Evolutionary conservation across 2,329 filamentous ascomycete genomes (phyloP).

Genomic region (Teratosphaeria nubilosa): DNA sequence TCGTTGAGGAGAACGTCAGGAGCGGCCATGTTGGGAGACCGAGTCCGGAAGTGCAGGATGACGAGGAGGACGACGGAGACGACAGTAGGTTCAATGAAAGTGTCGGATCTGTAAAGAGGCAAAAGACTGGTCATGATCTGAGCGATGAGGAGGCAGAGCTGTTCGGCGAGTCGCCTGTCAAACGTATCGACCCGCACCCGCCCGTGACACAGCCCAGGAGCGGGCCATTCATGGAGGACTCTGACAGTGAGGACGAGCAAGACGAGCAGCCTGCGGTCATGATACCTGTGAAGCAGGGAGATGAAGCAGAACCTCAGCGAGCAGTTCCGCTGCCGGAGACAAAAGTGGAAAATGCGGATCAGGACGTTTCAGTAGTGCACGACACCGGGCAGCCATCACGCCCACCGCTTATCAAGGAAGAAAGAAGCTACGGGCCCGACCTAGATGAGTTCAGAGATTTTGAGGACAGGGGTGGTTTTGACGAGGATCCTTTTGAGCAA

Average conservation of each 20-base stretch:
- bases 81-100: constrained; percentile 35
- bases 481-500: constrained; percentile 49
- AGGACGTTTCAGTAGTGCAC: background rate
- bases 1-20: constrained; percentile 23
- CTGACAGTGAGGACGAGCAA: constrained; percentile 45
- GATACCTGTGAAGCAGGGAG: constrained; percentile 8
- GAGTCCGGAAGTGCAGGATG: constrained; percentile 4
- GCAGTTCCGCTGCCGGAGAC: background rate
- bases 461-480: constrained; percentile 46
- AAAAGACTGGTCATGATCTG: constrained; percentile 20
- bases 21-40: background rate
- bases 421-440: constrained; percentile 39
- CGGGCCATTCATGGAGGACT: constrained; percentile 63
- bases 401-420: constrained; percentile 33
- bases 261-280: constrained; percentile 17
- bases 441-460: constrained; percentile 43
- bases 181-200: background rate
- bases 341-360: background rate
- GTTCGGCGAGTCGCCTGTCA: background rate
- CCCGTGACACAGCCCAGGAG: constrained; percentile 15
- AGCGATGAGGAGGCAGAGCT: constrained; percentile 33
- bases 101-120: constrained; percentile 32
- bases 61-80: constrained; percentile 13
- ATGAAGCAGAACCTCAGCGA: background rate
- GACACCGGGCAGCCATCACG: background rate